Evolutionary conservation across 805 yeast species (phyloP), one percentile per base, ranked within the genome.

Genomic region (Wickerhamomyces chambardii): DNA sequence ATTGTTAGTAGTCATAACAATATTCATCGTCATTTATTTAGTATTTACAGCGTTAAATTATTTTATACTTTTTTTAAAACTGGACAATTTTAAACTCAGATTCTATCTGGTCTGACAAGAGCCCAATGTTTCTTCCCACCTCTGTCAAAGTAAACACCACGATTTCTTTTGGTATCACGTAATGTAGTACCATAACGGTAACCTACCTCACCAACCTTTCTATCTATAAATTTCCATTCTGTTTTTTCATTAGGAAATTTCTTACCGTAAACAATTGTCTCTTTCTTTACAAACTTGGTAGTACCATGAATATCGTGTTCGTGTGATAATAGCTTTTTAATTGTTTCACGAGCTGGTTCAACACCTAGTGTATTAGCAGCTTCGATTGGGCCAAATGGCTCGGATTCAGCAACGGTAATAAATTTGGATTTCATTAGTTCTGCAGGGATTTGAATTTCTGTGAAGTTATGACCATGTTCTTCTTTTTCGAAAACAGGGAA

Each of bases 341-440:
- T 68, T 3, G 92, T 83, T 27, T 68, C 75, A 32, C 76, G 73
- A 21, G 97, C 97, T n/a, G 95, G 95, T 55, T 84, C 89, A 44
- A 90, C 68, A 30, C 72, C 87, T 43, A 85, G 74, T 28, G 82
- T 73, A 38, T 76, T 66, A 33, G 98, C 96, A 12, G 98, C 97
- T 53, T 92, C 97, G 6, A 87, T 70, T 5, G 97, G 95, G 6
- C 96, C 96, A 55, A 90, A 89, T 9, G 95, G 95, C 63, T 87
- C 95, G 19, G 87, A 78, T 61, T 90, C 98, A 9, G 95, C 90
- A 55, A 90, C 79, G 11, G 95, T 82, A 53, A 85, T 61, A 65
- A 89, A 89, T 44, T 90, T 69, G 44, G 94, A 85, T 43, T 76
- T 77, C 43, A 80, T 66, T 3, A 95, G 83, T 59, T 81, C 84